phyloP scores from a whole-genome alignment of 1,139 yeast genomes.

The Lodderomyces jiufengensis region DNA sequence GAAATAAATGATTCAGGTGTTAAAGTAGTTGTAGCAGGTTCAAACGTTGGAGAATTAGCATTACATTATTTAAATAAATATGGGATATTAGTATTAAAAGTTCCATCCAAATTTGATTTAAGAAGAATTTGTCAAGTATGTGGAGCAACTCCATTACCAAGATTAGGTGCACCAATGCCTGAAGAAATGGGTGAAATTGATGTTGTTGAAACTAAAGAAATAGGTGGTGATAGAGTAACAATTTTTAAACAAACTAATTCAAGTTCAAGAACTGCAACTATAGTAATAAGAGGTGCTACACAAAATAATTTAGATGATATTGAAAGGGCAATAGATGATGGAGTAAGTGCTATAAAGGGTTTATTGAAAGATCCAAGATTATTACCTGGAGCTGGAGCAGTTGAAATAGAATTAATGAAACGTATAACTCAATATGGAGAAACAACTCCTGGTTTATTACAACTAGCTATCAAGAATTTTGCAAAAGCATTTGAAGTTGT shows the following conservation, averaged over 20 bases:
- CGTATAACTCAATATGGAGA: slow-evolving; percentile 84
- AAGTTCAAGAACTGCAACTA: slow-evolving; percentile 76
- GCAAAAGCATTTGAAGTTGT: slow-evolving; percentile 94
- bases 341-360: slow-evolving; percentile 90
- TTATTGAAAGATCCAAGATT: slow-evolving; percentile 74
- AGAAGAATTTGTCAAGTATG: slow-evolving; percentile 94
- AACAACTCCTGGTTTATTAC: slow-evolving; percentile 87
- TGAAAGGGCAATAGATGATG: slow-evolving; percentile 96
- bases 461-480: slow-evolving; percentile 88
- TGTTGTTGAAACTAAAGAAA: slow-evolving; percentile 84
- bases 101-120: slow-evolving; percentile 89
- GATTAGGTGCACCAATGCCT: slow-evolving; percentile 94
- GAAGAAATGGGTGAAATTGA: slow-evolving; percentile 92
- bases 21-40: slow-evolving; percentile 86
- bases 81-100: slow-evolving; percentile 79
- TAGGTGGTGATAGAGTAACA: slow-evolving; percentile 97
- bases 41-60: slow-evolving; percentile 89
- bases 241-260: slow-evolving; percentile 82
- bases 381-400: slow-evolving; percentile 95
- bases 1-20: slow-evolving; percentile 85
- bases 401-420: slow-evolving; percentile 86
- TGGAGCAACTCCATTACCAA: slow-evolving; percentile 94
- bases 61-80: slow-evolving; percentile 88
- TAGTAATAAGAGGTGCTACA: slow-evolving; percentile 95
- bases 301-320: slow-evolving; percentile 89